These are phyloP conservation scores for Gentiana macrophylla DNA, from an alignment of 257 asterid species.

Conservation along the genomic window DNA sequence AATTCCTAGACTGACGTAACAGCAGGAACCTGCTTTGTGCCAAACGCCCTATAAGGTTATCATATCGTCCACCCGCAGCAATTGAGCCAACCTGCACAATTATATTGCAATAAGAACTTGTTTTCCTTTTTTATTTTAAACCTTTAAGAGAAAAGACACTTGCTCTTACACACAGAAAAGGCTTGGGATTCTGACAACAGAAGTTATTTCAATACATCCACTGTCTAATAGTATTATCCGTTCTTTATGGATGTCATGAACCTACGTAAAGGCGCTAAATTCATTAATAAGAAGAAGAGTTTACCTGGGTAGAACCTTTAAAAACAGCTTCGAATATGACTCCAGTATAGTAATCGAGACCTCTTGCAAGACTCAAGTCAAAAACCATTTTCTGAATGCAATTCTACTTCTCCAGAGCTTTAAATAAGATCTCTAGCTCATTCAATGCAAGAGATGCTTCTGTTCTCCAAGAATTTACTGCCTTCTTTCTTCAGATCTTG, in stretches of 20 bases:
- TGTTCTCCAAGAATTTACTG: conserved; percentile 52
- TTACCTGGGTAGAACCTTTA: conserved; percentile 83
- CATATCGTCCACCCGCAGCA: conserved; percentile 98
- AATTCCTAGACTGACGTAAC: conserved; percentile 88
- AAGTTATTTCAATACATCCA: background rate
- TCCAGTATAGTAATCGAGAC: conserved; percentile 96
- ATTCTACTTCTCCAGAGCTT: conserved; percentile 57
- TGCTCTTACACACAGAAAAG: conserved; percentile 2
- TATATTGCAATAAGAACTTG: background rate
- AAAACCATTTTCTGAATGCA: conserved; percentile 64
- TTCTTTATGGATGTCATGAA: no score
- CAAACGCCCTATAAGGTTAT: conserved; percentile 79
- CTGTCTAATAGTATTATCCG: no score
- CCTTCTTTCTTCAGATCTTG: conserved; percentile 50
- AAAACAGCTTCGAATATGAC: conserved; percentile 89
- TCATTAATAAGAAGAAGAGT: background rate
- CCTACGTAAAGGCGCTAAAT: no score
- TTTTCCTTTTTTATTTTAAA: no score
- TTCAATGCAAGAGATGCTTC: conserved; percentile 64
- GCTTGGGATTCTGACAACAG: background rate
- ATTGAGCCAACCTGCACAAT: conserved; percentile 79
- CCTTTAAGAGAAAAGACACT: background rate
- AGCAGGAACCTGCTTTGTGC: conserved; percentile 84
- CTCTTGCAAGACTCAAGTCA: conserved; percentile 98
- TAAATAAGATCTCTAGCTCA: conserved; percentile 75